These are phyloP conservation scores for Ceratobasidium sp. DNA, from an alignment of 1,284 basidiomycete genomes.

Conservation along the genomic window DNA sequence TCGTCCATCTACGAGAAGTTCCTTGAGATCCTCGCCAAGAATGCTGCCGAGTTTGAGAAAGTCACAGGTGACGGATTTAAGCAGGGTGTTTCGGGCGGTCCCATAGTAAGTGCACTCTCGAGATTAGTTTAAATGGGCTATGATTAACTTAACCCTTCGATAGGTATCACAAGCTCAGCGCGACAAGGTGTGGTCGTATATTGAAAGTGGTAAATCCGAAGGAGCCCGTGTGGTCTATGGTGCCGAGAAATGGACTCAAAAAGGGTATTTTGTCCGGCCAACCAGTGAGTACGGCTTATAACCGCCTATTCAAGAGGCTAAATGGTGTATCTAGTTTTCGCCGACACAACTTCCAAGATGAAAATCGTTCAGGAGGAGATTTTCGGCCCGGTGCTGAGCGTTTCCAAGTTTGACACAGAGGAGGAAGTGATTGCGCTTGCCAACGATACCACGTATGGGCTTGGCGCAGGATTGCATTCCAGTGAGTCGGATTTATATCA, in stretches of 20 bases:
- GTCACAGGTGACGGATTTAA: conserved; percentile 85
- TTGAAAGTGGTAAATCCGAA: conserved; percentile 85
- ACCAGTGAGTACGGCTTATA: conserved; percentile 66
- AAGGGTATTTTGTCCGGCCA: conserved; percentile 81
- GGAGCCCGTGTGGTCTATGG: conserved; percentile 87
- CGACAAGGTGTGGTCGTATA: conserved; percentile 90
- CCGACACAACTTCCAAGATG: conserved; percentile 77
- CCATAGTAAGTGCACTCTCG: conserved; percentile 69
- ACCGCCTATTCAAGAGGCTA: background rate
- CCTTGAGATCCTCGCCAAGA: conserved; percentile 72
- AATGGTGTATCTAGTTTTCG: conserved; percentile 68
- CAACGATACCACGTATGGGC: conserved; percentile 87
- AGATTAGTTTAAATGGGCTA: background rate
- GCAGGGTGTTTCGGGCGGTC: conserved; percentile 79
- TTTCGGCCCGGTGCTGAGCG: conserved; percentile 83
- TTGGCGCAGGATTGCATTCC: conserved; percentile 90
- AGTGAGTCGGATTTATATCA: conserved; percentile 63
- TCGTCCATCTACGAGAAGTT: conserved; percentile 89
- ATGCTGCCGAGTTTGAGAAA: conserved; percentile 70
- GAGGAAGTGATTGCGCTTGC: conserved; percentile 79
- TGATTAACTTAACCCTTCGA: conserved; percentile 6
- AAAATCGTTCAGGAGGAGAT: conserved; percentile 86
- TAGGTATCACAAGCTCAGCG: conserved; percentile 87
- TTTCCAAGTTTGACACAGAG: conserved; percentile 60
- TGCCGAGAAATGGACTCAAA: conserved; percentile 75